Evolutionary conservation across 2,329 filamentous ascomycete genomes (phyloP).

Genomic region (Fusarium nisikadoi): DNA sequence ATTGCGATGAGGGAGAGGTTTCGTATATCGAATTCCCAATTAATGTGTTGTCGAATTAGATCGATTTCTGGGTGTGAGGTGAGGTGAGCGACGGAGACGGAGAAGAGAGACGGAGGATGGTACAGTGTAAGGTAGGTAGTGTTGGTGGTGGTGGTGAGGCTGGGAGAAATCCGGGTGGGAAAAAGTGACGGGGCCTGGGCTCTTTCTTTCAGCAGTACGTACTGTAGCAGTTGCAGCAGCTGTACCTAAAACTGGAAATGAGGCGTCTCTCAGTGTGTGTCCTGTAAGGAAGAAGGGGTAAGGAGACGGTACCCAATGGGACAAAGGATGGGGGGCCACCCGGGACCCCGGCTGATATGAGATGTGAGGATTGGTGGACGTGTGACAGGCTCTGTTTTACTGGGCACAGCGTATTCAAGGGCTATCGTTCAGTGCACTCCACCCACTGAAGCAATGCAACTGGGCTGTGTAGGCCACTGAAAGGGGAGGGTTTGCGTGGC

Average conservation of each 20-base stretch:
- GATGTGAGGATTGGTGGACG: conserved; percentile 3
- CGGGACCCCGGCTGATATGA: conserved; percentile 18
- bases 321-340: not conserved
- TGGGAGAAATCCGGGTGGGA: conserved; percentile 38
- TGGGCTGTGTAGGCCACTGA: conserved; percentile 9
- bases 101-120: conserved; percentile 20
- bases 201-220: conserved; percentile 8
- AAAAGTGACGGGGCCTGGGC: conserved; percentile 36
- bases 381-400: conserved; percentile 16
- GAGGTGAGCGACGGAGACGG: conserved; percentile 23
- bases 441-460: conserved; percentile 27
- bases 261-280: conserved; percentile 29
- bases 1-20: conserved; percentile 21
- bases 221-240: not conserved
- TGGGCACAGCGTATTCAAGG: conserved; percentile 22
- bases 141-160: conserved; percentile 33
- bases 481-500: conserved; percentile 31
- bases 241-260: conserved; percentile 45
- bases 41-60: conserved; percentile 27
- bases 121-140: not conserved
- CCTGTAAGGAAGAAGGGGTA: conserved; percentile 16
- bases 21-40: conserved; percentile 23
- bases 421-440: conserved; percentile 14
- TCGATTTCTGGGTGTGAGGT: conserved; percentile 4
- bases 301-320: conserved; percentile 14